These are phyloP conservation scores for Vanrija pseudolonga DNA, from an alignment of 1,284 basidiomycete species.

Conservation along the genomic window DNA sequence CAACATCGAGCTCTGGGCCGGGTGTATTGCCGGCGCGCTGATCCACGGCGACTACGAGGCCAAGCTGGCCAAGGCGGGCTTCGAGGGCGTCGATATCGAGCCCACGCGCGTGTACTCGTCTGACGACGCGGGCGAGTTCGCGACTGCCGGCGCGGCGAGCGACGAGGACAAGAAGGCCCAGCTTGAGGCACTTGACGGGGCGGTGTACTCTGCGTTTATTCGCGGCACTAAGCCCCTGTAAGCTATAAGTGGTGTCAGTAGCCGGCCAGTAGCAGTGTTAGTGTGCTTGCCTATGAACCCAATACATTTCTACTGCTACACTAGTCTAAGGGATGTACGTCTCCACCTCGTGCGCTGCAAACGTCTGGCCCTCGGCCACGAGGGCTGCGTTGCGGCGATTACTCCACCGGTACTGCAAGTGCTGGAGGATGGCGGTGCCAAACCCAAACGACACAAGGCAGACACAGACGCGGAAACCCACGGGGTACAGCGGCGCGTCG, in stretches of 20 bases:
- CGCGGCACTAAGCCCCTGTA: slow-evolving; percentile 8
- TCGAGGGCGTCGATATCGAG: slow-evolving; percentile 9
- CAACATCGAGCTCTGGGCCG: slow-evolving; percentile 19
- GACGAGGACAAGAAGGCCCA: slow-evolving; percentile 4
- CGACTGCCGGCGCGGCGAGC: neutral
- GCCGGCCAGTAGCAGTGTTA: too few relatives aligned
- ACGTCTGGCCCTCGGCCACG: neutral
- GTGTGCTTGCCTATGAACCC: too few relatives aligned
- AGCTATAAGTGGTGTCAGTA: too few relatives aligned
- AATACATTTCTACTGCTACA: too few relatives aligned
- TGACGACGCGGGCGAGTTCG: slow-evolving; percentile 17
- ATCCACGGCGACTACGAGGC: slow-evolving; percentile 11
- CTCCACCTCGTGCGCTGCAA: neutral
- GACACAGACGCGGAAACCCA: slow-evolving; percentile 31
- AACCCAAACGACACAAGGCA: slow-evolving; percentile 21
- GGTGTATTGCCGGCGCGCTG: slow-evolving; percentile 18
- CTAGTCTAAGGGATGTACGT: too few relatives aligned
- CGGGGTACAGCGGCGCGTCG: slow-evolving; percentile 34
- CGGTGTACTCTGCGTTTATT: slow-evolving; percentile 13
- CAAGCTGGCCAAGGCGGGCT: slow-evolving; percentile 13
- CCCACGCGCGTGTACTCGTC: slow-evolving; percentile 14
- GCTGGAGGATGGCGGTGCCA: slow-evolving; percentile 21
- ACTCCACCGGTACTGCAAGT: slow-evolving; percentile 29
- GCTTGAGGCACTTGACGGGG: slow-evolving; percentile 11
- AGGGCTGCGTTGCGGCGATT: slow-evolving; percentile 14